Evolutionary conservation across 169 alveolate species (phyloP).

Genomic region (Cystoisospora suis): DNA sequence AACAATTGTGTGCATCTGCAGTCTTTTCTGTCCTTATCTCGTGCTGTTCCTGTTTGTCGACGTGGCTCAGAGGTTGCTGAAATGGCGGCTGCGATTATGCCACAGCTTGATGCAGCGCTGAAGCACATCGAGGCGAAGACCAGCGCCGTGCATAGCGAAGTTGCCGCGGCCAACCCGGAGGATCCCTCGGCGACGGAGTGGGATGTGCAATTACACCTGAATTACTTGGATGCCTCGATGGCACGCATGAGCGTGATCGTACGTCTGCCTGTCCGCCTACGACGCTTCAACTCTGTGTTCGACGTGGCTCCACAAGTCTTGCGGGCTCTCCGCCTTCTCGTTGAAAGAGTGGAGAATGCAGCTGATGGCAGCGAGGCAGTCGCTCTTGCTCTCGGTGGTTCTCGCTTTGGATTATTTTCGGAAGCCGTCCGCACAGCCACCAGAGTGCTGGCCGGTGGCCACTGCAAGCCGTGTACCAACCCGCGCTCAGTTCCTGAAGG

Average conservation of each 20-base stretch:
- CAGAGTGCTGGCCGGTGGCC: not conserved
- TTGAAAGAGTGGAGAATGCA: not conserved
- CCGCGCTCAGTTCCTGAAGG: not conserved
- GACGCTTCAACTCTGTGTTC: not conserved
- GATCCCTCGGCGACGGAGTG: not conserved
- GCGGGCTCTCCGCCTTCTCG: not conserved
- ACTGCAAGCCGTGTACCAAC: not conserved
- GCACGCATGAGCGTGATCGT: not conserved
- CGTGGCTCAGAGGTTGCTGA: not conserved
- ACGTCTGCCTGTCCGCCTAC: not conserved
- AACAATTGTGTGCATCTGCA: too few relatives aligned
- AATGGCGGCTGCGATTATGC: not conserved
- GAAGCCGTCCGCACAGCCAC: not conserved
- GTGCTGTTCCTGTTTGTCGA: not conserved
- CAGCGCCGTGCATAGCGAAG: not conserved
- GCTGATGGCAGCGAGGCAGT: not conserved
- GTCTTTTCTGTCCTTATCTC: not conserved
- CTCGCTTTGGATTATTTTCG: not conserved
- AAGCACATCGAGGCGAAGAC: not conserved
- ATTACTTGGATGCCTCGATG: not conserved
- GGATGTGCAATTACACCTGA: not conserved
- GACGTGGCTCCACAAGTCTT: slow-evolving; percentile 14
- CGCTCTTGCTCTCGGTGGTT: not conserved
- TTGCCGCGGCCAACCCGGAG: not conserved
- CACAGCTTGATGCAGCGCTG: not conserved